Conservation (phyloP, 225 moss, liverwort and hornwort species). For the Sphagnum tenellum region DNA sequence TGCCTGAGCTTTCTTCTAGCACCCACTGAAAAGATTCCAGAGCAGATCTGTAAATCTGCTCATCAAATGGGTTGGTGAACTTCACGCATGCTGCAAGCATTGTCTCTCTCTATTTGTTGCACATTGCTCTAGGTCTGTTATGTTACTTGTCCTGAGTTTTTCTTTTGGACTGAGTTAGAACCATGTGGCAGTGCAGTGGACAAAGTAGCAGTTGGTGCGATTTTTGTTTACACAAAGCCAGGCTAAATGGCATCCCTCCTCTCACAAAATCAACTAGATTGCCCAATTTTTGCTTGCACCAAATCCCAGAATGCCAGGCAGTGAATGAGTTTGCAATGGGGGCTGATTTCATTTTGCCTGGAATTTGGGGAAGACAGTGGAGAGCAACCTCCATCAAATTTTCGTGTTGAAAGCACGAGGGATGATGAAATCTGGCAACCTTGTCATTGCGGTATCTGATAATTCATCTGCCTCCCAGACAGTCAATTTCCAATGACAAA, state of each 20-base stretch:
- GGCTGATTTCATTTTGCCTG: constrained; percentile 28
- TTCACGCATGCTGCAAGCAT: not conserved
- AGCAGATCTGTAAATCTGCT: constrained; percentile 32
- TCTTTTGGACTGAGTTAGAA: too few species aligned
- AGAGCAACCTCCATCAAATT: constrained; percentile 18
- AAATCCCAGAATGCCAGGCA: constrained; percentile 23
- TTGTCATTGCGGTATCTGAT: constrained; percentile 36
- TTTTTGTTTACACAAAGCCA: constrained; percentile 34
- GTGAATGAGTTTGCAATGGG: constrained; percentile 31
- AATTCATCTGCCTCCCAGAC: constrained; percentile 7
- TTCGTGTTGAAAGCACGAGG: constrained; percentile 31
- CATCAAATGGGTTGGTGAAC: constrained; percentile 29
- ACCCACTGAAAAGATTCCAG: constrained; percentile 27
- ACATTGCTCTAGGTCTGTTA: too few species aligned
- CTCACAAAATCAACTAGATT: constrained; percentile 31
- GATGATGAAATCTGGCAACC: constrained; percentile 37
- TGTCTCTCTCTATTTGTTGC: too few species aligned
- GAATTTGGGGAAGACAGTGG: constrained; percentile 34
- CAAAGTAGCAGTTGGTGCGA: constrained; percentile 31
- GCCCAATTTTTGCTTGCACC: constrained; percentile 38
- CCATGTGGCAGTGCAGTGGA: constrained; percentile 17
- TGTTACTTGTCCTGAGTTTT: too few species aligned
- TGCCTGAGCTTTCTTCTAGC: constrained; percentile 16
- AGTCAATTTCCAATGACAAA: too few species aligned
- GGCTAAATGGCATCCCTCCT: constrained; percentile 34